Evolutionary conservation across 495 filamentous ascomycete species (phyloP).

Genomic region (Neurospora tetrasperma): DNA sequence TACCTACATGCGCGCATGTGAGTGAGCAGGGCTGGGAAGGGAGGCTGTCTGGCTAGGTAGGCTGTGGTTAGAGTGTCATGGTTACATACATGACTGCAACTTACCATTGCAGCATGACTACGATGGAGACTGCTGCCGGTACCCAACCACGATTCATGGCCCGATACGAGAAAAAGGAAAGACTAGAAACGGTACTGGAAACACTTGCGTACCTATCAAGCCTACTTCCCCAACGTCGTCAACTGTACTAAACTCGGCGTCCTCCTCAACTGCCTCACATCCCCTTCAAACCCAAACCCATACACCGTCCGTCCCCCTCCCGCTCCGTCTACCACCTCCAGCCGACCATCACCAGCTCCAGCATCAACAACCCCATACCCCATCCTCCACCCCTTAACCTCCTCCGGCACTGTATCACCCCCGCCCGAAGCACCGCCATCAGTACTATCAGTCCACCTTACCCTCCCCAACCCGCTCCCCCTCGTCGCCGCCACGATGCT

Average conservation of each 20-base stretch:
- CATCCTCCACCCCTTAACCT: constrained; percentile 17
- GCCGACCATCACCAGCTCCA: not conserved
- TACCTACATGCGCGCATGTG: not conserved
- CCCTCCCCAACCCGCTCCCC: constrained; percentile 22
- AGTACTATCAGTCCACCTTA: constrained; percentile 14
- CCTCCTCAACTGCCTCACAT: constrained; percentile 18
- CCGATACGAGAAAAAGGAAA: not conserved
- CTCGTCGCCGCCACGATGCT: constrained; percentile 30
- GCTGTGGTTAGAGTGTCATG: not conserved
- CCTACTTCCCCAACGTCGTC: not conserved
- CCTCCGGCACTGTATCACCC: not conserved
- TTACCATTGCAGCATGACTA: not conserved
- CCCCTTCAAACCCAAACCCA: constrained; percentile 28
- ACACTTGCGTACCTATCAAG: not conserved
- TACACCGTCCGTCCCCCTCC: constrained; percentile 13
- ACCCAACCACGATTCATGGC: not conserved
- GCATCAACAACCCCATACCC: constrained; percentile 25
- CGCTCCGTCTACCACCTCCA: constrained; percentile 7
- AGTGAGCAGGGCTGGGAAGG: not conserved
- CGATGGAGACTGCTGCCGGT: not conserved
- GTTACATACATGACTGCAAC: not conserved
- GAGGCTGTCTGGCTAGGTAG: not conserved
- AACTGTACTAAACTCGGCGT: not conserved
- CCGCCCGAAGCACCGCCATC: constrained; percentile 2
- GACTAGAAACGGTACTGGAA: not conserved